These are phyloP conservation scores for Vitis labrusca DNA, from an alignment of 164 flowering plant genomes.

Conservation along the genomic window DNA sequence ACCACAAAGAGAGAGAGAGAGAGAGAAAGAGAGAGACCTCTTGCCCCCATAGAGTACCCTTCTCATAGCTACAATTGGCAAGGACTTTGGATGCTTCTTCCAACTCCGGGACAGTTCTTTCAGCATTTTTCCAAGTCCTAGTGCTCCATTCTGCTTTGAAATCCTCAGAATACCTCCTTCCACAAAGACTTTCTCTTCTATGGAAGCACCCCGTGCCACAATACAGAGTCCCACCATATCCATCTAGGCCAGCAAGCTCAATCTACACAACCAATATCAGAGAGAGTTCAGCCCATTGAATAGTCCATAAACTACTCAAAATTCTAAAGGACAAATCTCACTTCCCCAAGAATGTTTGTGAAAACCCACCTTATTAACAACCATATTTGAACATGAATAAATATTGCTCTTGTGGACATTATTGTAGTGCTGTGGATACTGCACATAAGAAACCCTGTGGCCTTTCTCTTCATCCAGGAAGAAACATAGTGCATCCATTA, in stretches of 20 bases:
- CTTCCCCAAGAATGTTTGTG: not conserved
- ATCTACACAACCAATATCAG: conserved; percentile 30
- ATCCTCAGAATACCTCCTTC: conserved; percentile 30
- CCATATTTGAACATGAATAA: conserved; percentile 27
- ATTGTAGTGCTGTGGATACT: conserved; percentile 59
- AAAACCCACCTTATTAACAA: conserved; percentile 19
- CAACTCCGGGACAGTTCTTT: conserved; percentile 14
- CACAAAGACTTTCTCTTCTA: conserved; percentile 57
- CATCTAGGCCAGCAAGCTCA: conserved; percentile 59
- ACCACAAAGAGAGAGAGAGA: not conserved
- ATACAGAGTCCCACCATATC: conserved; percentile 55
- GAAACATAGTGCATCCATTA: conserved; percentile 68
- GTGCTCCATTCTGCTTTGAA: conserved; percentile 4
- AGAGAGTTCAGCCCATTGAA: too few species aligned
- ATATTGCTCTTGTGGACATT: conserved; percentile 59
- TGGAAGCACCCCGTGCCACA: conserved; percentile 78
- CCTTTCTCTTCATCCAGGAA: conserved; percentile 73
- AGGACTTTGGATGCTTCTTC: conserved; percentile 27
- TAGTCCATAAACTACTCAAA: not conserved
- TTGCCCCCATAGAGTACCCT: conserved; percentile 39
- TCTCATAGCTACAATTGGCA: conserved; percentile 37
- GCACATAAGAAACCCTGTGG: conserved; percentile 58
- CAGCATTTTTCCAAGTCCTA: not conserved
- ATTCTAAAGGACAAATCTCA: not conserved
- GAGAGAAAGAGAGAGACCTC: conserved; percentile 25